Evolutionary conservation across 83 land plant genomes (phyloP).

Genomic region (Thuja plicata): DNA sequence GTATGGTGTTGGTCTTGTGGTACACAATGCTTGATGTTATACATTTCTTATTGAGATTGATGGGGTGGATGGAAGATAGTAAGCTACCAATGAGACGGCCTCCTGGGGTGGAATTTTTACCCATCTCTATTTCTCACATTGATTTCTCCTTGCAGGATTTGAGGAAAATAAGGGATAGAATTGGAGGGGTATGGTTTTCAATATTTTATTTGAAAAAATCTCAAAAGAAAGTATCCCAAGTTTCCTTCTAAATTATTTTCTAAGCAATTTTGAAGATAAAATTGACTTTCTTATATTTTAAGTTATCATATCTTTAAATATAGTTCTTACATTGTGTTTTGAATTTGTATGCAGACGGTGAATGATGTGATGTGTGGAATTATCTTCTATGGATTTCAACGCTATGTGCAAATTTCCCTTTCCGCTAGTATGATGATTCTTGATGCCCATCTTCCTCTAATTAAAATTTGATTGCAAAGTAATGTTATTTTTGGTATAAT

Average conservation of each 20-base stretch:
- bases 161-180: slow-evolving; percentile 19
- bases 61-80: slow-evolving; percentile 30
- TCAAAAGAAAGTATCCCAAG: too few species aligned
- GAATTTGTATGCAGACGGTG: neutral
- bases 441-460: too few species aligned
- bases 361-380: slow-evolving; percentile 8
- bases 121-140: slow-evolving; percentile 17
- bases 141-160: slow-evolving; percentile 31
- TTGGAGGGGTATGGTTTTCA: slow-evolving; percentile 35
- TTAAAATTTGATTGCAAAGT: neutral
- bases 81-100: slow-evolving; percentile 25
- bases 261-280: neutral
- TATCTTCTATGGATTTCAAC: neutral
- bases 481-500: neutral
- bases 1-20: neutral
- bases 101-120: slow-evolving; percentile 22
- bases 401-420: neutral
- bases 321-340: neutral
- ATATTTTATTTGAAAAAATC: too few species aligned
- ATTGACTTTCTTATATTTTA: too few species aligned
- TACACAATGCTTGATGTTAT: slow-evolving; percentile 32
- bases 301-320: neutral
- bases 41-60: slow-evolving; percentile 31
- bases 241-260: neutral
- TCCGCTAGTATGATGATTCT: neutral